Percentiles rank a stretch among this genome's conserved stretches.
Conservation (phyloP, 331 rosid species). For the Rhamnella rubrinervis region DNA sequence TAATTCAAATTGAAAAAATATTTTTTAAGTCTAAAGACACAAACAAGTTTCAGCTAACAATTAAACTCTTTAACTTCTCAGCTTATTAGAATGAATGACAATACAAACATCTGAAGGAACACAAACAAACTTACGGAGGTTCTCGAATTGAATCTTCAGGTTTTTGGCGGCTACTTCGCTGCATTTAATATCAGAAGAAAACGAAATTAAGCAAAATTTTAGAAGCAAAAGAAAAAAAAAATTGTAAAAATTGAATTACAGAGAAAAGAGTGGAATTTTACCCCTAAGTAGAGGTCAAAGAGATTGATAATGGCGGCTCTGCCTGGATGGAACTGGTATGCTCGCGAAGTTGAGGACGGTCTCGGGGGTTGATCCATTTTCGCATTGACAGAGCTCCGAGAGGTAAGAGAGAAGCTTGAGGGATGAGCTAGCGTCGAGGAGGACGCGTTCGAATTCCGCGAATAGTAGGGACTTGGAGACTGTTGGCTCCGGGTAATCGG, state of each 20-base stretch:
- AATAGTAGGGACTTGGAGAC: no score
- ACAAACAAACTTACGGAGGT: slow-evolving; percentile 52
- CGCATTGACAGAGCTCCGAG: slow-evolving; percentile 17
- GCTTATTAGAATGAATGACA: neutral
- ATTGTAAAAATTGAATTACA: neutral
- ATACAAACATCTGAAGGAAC: no score
- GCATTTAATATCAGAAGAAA: slow-evolving; percentile 14
- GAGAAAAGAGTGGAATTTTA: slow-evolving; percentile 4
- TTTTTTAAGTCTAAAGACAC: no score
- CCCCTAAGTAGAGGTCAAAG: slow-evolving; percentile 91
- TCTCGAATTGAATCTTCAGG: slow-evolving; percentile 64
- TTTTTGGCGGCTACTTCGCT: slow-evolving; percentile 67
- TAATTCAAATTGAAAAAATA: no score
- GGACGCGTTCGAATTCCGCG: no score
- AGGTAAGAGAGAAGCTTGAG: neutral
- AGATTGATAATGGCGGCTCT: slow-evolving; percentile 76
- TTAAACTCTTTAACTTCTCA: neutral
- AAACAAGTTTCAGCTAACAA: no score
- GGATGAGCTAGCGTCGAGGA: neutral
- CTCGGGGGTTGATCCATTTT: slow-evolving; percentile 86
- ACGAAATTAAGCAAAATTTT: neutral
- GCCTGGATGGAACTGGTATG: slow-evolving; percentile 82
- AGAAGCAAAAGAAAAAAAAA: neutral
- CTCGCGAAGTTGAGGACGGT: slow-evolving; percentile 54
- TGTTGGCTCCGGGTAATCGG: no score